Percentiles rank a stretch among this genome's conserved stretches.
Conservation (phyloP, 1,284 basidiomycete species). For the Leccinum pachyderme region DNA sequence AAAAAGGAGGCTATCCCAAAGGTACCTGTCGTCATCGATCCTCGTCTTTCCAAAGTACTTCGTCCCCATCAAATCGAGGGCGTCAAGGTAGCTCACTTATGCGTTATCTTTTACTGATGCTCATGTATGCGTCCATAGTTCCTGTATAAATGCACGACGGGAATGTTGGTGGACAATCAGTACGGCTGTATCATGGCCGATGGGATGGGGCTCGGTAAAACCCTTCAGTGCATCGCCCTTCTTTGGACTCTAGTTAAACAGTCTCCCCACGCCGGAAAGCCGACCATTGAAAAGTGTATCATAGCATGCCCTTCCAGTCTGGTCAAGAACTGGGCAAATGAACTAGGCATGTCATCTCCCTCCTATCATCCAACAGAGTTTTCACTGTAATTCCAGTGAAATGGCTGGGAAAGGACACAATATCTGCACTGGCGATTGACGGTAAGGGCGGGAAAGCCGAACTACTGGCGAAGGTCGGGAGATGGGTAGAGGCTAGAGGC, state of each 20-base stretch:
- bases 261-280: conserved; percentile 83
- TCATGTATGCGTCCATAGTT: conserved; percentile 54
- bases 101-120: conserved; percentile 1
- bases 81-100: conserved; percentile 70
- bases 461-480: conserved; percentile 72
- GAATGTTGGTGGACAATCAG: conserved; percentile 88
- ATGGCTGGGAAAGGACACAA: conserved; percentile 86
- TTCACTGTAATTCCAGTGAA: conserved; percentile 56
- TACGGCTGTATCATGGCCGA: conserved; percentile 99
- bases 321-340: conserved; percentile 99
- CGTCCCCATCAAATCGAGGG: conserved; percentile 98
- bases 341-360: conserved; percentile 65
- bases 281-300: conserved; percentile 95
- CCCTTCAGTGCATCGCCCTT: conserved; percentile 94
- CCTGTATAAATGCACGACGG: conserved; percentile 92
- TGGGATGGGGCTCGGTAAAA: conserved; percentile 98
- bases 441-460: conserved; percentile 87
- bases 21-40: conserved; percentile 97
- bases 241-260: conserved; percentile 98
- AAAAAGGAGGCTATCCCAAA: conserved; percentile 71
- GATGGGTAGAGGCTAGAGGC: conserved; percentile 86
- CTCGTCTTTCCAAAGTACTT: conserved; percentile 81
- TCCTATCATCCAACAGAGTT: background rate
- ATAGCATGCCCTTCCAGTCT: conserved; percentile 97
- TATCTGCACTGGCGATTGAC: conserved; percentile 82